These are phyloP conservation scores for Bryoglossum gracile DNA, from an alignment of 495 filamentous ascomycete genomes.

Conservation along the genomic window DNA sequence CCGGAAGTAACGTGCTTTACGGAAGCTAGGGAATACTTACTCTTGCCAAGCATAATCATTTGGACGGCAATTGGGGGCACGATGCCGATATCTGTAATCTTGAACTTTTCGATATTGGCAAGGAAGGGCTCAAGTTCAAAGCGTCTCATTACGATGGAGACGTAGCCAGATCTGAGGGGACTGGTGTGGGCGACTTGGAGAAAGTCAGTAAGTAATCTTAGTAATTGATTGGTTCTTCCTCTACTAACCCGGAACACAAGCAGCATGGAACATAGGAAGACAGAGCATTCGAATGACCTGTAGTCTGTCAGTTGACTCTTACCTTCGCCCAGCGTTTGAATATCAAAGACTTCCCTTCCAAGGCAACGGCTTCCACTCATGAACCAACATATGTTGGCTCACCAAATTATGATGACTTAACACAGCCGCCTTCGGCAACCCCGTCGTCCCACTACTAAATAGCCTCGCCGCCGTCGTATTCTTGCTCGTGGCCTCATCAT, in stretches of 20 bases:
- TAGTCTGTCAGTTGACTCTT: no score
- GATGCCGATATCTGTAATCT: slow-evolving; percentile 44
- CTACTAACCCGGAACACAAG: not conserved
- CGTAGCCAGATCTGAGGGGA: slow-evolving; percentile 38
- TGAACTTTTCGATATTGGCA: slow-evolving; percentile 38
- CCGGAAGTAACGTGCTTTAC: slow-evolving; percentile 1
- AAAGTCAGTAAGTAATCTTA: slow-evolving; percentile 27
- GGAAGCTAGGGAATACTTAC: not conserved
- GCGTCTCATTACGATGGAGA: slow-evolving; percentile 50
- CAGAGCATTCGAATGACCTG: slow-evolving; percentile 31
- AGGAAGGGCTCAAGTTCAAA: slow-evolving; percentile 48
- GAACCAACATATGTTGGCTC: slow-evolving; percentile 18
- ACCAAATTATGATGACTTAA: slow-evolving; percentile 17
- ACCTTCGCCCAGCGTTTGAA: no score
- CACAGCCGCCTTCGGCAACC: slow-evolving; percentile 21
- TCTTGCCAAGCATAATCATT: not conserved
- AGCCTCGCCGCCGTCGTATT: slow-evolving; percentile 10
- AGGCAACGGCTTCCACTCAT: not conserved
- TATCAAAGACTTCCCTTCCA: not conserved
- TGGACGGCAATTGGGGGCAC: slow-evolving; percentile 3
- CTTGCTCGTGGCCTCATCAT: slow-evolving; percentile 25
- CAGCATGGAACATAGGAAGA: slow-evolving; percentile 53
- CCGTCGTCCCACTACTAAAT: slow-evolving; percentile 18
- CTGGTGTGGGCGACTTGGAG: slow-evolving; percentile 39
- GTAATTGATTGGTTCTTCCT: no score